A percentile compares a stretch with the other conserved stretches of the same genome.
Conservation (phyloP, 148 eudicot species). For the Vaccinium myrtillus region DNA sequence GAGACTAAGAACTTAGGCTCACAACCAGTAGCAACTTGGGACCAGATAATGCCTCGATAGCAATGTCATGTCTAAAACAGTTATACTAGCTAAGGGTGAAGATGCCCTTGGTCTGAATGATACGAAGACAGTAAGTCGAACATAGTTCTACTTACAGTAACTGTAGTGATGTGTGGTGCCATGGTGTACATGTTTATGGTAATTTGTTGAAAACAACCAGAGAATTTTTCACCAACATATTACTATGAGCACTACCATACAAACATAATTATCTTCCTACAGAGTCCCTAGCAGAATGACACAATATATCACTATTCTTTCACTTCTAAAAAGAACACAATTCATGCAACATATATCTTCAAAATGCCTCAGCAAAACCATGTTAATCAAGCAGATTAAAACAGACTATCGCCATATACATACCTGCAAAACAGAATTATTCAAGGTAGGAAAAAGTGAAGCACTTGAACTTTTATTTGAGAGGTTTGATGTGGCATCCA, state of each 20-base stretch:
- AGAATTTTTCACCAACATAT: background rate
- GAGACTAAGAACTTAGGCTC: background rate
- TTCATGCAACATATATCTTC: background rate
- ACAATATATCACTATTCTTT: background rate
- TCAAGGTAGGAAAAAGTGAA: constrained; percentile 42
- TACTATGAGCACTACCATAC: constrained; percentile 7
- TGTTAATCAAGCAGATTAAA: background rate
- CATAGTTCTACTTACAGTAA: background rate
- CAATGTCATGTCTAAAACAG: background rate
- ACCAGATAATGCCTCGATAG: background rate
- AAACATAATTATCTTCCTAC: constrained; percentile 4
- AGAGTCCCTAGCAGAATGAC: background rate
- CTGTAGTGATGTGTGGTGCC: background rate
- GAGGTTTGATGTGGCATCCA: constrained; percentile 28
- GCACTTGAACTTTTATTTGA: constrained; percentile 33
- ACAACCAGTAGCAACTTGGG: background rate
- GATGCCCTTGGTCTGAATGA: background rate
- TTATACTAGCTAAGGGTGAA: background rate
- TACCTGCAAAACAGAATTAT: constrained; percentile 77
- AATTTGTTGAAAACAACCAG: background rate
- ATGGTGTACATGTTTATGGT: background rate
- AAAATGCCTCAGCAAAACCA: background rate
- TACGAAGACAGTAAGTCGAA: background rate
- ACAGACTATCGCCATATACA: background rate
- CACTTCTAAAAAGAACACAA: background rate